Conservation (phyloP, 2,329 filamentous ascomycete species). For the Geosmithia morbida region DNA sequence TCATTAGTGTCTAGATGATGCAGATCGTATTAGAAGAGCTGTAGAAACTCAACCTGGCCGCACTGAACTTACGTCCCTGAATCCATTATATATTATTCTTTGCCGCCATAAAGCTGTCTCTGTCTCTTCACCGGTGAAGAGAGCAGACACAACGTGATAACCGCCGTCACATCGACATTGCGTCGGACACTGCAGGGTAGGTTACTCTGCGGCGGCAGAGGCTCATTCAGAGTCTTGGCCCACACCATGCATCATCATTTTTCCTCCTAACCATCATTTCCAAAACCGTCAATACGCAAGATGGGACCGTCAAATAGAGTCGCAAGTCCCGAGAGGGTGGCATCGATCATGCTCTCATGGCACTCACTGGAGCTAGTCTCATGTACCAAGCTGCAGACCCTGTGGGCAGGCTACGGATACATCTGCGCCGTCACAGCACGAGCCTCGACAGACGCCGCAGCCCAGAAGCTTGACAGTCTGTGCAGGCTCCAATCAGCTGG, state of each 20-base stretch:
- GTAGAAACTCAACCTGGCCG: too few relatives aligned
- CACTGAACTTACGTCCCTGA: too few relatives aligned
- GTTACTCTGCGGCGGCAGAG: too few relatives aligned
- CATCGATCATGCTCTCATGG: slow-evolving; percentile 22
- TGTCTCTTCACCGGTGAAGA: too few relatives aligned
- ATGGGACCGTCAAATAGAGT: neutral
- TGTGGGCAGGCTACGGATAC: slow-evolving; percentile 39
- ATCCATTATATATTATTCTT: too few relatives aligned
- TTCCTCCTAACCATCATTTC: neutral
- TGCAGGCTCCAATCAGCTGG: slow-evolving; percentile 2
- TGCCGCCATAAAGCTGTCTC: too few relatives aligned
- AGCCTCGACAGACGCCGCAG: slow-evolving; percentile 9
- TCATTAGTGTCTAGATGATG: too few relatives aligned
- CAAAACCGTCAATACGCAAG: neutral
- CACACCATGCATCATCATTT: neutral
- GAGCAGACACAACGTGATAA: too few relatives aligned
- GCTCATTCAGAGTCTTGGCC: neutral
- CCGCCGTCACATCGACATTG: too few relatives aligned
- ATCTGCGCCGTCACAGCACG: slow-evolving; percentile 39
- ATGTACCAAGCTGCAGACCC: slow-evolving; percentile 21
- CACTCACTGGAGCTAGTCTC: slow-evolving; percentile 23
- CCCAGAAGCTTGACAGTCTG: slow-evolving; percentile 1
- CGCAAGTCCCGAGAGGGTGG: slow-evolving; percentile 16
- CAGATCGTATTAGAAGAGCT: too few relatives aligned
- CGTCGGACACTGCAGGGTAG: too few relatives aligned